A percentile compares a stretch with the other conserved stretches of the same genome.
Evolutionary conservation across 805 yeast genomes (phyloP).

Genomic region (Wickerhamiella cacticola): DNA sequence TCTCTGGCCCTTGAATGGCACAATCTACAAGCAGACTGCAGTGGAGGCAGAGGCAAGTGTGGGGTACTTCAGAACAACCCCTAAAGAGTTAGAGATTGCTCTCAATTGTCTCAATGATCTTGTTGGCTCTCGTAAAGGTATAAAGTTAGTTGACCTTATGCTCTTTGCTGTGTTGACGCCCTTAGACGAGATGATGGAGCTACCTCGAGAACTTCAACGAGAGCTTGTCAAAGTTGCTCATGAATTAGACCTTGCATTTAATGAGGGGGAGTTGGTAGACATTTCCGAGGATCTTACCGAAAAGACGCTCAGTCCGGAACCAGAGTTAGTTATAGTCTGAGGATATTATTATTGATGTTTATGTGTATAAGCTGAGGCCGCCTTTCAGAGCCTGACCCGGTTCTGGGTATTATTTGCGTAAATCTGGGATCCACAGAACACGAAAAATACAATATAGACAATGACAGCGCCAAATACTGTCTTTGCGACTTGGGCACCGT

Average conservation of each 20-base stretch:
- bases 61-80: conserved; percentile 13
- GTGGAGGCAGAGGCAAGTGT: conserved; percentile 8
- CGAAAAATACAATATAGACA: conserved; percentile 66
- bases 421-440: conserved; percentile 77
- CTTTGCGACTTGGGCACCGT: conserved; percentile 85
- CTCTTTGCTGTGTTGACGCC: conserved; percentile 5
- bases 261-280: conserved; percentile 22
- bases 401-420: conserved; percentile 10
- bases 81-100: not conserved
- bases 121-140: not conserved
- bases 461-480: conserved; percentile 84
- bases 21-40: conserved; percentile 13
- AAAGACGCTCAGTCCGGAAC: not conserved
- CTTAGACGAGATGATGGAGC: conserved; percentile 6
- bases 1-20: conserved; percentile 18
- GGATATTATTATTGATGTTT: not conserved
- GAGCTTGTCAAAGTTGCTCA: conserved; percentile 24
- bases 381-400: conserved; percentile 9
- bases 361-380: not conserved
- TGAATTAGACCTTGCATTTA: conserved; percentile 22
- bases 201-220: conserved; percentile 7
- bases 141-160: conserved; percentile 4
- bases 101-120: conserved; percentile 3
- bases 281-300: not conserved
- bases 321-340: not conserved